Base-by-base conservation (phyloP, 2,329 filamentous ascomycete genomes). In the Rhynchosporium graminicola region DNA sequence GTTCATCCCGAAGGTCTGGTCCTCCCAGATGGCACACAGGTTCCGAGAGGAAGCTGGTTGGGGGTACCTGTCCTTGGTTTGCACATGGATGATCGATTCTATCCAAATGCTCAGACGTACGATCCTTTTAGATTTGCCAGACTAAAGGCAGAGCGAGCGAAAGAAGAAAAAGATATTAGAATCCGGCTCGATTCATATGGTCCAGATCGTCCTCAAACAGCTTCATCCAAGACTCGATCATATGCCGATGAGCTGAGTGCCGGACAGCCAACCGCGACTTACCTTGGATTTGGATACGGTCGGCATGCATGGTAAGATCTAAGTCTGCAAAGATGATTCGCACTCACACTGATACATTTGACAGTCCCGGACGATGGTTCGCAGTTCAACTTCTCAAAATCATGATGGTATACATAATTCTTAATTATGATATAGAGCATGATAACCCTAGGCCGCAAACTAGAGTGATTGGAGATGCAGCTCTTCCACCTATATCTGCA, bases 381-480 rank as follows among this genome's bases (percentile, higher is more conserved):
- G 48, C 48, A 28, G 48, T 28, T 15, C n/a, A 52, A 15, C 1
- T 28, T 15, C 29, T 52, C n/a, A 52, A 52, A 33, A 26, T 52
- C 29, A 33, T 52, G 20, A 52, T 52, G n/a, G 48, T 4, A 52
- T 33, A 52, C 29, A 26, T 52, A 1, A 15, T 33, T 15, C n/a
- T 52, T 15, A 26, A 52, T 52, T 52, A 52, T 52, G 48, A 52
- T 52, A 33, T 52, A 4, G 20, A 52, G 29, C 48, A 52, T 52
- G n/a, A 28, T 26, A 7, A 7, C 13, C 20, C 29, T 10, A n/a
- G 48, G 20, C 48, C 48, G 1, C 20, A 52, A 15, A 52, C n/a
- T 52, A 15, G 20, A 3, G 20, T 33, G 13, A 15, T 52, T 52
- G 48, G 48, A 28, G 48, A 52, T 29, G 29, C 29, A 28, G 29